Conservation (phyloP, 768 basidiomycete species). For the Russula sp. region DNA sequence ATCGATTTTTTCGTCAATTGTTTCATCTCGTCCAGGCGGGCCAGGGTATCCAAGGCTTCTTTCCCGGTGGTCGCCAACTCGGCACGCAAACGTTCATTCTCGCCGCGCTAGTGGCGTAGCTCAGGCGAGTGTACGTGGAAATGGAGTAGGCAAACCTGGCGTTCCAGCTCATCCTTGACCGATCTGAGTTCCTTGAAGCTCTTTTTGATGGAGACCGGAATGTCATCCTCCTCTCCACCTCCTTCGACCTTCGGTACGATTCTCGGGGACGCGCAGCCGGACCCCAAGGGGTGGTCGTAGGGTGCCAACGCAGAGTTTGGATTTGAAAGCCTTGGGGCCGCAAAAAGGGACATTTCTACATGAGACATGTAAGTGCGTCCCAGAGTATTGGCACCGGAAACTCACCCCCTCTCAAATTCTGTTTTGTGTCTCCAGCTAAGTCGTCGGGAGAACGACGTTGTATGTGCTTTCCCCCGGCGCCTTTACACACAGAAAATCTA, state of each 20-base stretch:
- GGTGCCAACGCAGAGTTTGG: not conserved
- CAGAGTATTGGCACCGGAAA: not conserved
- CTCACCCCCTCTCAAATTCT: not conserved
- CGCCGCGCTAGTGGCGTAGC: slow-evolving; percentile 16
- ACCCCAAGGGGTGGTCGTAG: not conserved
- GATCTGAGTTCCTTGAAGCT: slow-evolving; percentile 26
- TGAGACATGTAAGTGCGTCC: not conserved
- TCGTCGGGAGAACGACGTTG: not conserved
- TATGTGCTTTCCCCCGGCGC: not conserved
- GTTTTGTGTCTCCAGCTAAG: not conserved
- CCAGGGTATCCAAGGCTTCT: slow-evolving; percentile 11
- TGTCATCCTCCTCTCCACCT: slow-evolving; percentile 18
- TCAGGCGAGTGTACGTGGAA: slow-evolving; percentile 2
- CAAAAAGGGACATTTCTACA: not conserved
- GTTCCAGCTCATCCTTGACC: slow-evolving; percentile 25
- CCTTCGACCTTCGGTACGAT: slow-evolving; percentile 13
- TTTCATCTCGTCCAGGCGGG: slow-evolving; percentile 22
- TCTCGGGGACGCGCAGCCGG: slow-evolving; percentile 1
- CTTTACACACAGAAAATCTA: slow-evolving; percentile 11
- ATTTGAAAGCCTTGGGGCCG: not conserved
- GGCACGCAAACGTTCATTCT: slow-evolving; percentile 24
- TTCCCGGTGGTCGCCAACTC: slow-evolving; percentile 13
- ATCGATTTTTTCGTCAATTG: slow-evolving; percentile 19
- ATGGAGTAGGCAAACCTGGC: slow-evolving; percentile 14
- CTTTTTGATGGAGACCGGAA: slow-evolving; percentile 21